Percentiles rank a stretch among this genome's conserved stretches.
These are phyloP conservation scores for Westerdykella aurantiaca DNA, from an alignment of 2,329 filamentous ascomycete genomes.

Conservation along the genomic window DNA sequence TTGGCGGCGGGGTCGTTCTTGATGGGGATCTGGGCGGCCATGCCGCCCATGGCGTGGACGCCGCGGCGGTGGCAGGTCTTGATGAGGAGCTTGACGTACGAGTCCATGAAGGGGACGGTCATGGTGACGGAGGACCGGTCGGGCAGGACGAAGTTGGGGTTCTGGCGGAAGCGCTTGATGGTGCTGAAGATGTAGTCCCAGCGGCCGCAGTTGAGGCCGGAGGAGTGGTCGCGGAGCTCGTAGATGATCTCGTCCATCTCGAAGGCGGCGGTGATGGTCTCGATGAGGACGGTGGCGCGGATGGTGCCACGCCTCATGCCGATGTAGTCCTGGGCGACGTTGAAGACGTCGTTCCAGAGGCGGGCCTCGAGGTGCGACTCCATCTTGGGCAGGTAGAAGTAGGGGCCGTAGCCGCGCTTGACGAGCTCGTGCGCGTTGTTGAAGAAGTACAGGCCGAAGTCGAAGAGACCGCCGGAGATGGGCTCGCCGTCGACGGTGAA, in stretches of 20 bases:
- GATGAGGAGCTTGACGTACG: conserved; percentile 94
- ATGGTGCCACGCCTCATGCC: conserved; percentile 87
- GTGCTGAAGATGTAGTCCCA: conserved; percentile 99
- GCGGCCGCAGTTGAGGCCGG: conserved; percentile 93
- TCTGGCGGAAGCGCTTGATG: conserved; percentile 98
- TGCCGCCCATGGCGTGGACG: conserved; percentile 98
- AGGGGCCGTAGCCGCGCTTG: conserved; percentile 77
- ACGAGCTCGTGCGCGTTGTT: conserved; percentile 91
- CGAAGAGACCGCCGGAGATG: conserved; percentile 87
- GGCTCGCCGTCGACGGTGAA: conserved; percentile 92
- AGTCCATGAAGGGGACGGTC: conserved; percentile 97
- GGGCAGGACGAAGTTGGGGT: conserved; percentile 86
- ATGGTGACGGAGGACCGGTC: conserved; percentile 90
- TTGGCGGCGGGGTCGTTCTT: conserved; percentile 90
- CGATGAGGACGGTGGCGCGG: conserved; percentile 89
- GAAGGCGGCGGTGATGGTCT: conserved; percentile 95
- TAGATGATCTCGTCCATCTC: conserved; percentile 99
- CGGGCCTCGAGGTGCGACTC: conserved; percentile 95
- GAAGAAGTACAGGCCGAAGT: conserved; percentile 99
- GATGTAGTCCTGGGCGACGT: conserved; percentile 88
- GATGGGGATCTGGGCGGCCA: conserved; percentile 98
- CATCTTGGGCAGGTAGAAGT: conserved; percentile 99
- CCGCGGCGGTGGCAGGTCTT: conserved; percentile 96
- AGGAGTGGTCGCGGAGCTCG: conserved; percentile 92
- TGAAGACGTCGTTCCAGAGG: conserved; percentile 98